Base-by-base conservation (phyloP, 768 basidiomycete genomes). In the Pholiota conissans region DNA sequence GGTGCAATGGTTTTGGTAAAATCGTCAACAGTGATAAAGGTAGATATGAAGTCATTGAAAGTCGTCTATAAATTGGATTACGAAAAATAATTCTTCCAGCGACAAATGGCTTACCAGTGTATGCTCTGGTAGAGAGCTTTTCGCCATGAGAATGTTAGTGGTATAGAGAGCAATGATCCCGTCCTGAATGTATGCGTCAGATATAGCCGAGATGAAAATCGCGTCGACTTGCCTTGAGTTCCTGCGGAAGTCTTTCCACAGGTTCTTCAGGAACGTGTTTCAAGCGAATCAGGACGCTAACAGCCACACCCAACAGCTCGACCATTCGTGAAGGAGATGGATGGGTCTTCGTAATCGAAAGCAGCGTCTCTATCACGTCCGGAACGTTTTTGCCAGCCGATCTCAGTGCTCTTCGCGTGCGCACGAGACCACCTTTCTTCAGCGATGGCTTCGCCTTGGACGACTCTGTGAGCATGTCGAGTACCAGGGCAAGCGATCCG, bases 201-300 rank as follows among this genome's bases (percentile, higher is more conserved):
- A 24, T 39, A 24, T 1, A 22, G 20, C 24, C 42, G 10, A 22
- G 8, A 51, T 7, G 49, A 37, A 13, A 27, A 27, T 20, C 59
- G 29, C 57, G 55, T 52, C 37, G 34, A 55, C 56, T 42, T 61
- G 80, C 83, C 76, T 84, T 85, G 57, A 76, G 64, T 20, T 78
- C 77, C 51, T 71, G 73, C 45, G 79, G 71, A 49, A 84, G 69
- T 26, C 74, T 75, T 42, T 66, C 79, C 48, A 73, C 67, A 22
- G 74, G 73, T 20, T 75, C 71, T 26, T 79, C 77, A 49, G 76
- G 71, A n/a, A 79, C 70, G 63, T 80, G 68, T 71, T 87, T 89
- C 27, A 95, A 73, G 18, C 86, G 83, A 24, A 89, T 74, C 6
- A 84, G 74, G 13, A 95, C 93, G 61, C 87, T 86, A 49, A 93